Base-by-base conservation (phyloP, 352 stramenopile genomes). In the Phytophthora gonapodyides region DNA sequence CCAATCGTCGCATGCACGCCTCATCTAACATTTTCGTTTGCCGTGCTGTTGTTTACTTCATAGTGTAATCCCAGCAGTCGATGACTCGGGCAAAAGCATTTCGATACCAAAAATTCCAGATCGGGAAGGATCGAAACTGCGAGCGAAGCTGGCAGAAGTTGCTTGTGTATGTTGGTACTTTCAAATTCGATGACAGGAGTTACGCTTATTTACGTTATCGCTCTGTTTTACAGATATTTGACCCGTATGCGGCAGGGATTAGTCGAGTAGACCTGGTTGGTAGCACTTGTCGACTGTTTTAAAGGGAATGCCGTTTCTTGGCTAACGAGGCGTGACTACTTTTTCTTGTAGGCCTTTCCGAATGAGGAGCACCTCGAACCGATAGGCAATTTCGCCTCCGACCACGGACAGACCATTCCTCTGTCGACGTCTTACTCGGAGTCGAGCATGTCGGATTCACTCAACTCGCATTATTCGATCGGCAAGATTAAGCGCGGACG, bases 341-440 rank as follows among this genome's bases (percentile, higher is more conserved):
- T 37, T 38, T 50, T 24, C 12, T 1, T 42, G 17, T 51, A 92
- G 83, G 85, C 83, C 2, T 94, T 89, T 61, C 78, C 82, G 24
- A 89, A 90, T 38, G 82, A 94, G 21, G 85, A 94, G 40, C 76
- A 93, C 34, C 70, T 92, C n/a, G 82, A 88, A 33, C 85, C 85
- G 0, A 88, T 94, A 21, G 80, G 80, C 11, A 86, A 82, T 55
- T 92, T 92, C 47, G 72, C 67, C 7, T 82, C 76, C 1, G 84
- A 93, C 43, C 69, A 76, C 34, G 83, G 85, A 8, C 84, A 92
- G 43, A 93, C 82, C 1, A 71, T 94, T 38, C 82, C 83, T 21
- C 59, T 92, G 40, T 57, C 61, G 8, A 88, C 81, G 51, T 83
- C 75, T 3, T 69, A 84, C 30, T 86, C 80, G 1, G 81, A 91